phyloP scores from a whole-genome alignment of 2,329 filamentous ascomycete species.

The Hymenotorrendiella dingleyae region DNA sequence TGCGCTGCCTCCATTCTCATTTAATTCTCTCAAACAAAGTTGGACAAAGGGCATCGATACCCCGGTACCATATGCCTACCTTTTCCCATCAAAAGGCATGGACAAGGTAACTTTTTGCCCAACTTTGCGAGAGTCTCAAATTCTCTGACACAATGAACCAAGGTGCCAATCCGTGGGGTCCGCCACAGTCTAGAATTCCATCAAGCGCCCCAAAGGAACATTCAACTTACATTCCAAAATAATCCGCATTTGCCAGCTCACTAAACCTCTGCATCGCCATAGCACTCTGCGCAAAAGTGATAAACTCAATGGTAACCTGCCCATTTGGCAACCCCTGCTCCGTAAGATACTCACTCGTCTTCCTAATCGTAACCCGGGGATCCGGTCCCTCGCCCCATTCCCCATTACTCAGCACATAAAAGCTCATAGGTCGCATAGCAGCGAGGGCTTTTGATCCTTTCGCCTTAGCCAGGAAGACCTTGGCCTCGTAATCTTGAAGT shows the following conservation, averaged over 20 bases:
- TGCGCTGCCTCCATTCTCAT: too few species aligned
- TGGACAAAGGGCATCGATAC: too few species aligned
- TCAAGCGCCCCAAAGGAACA: too few species aligned
- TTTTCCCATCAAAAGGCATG: too few species aligned
- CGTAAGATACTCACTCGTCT: conserved; percentile 8
- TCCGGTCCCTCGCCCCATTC: conserved; percentile 12
- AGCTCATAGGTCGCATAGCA: conserved; percentile 16
- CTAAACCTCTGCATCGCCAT: conserved; percentile 8
- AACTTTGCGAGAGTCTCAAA: too few species aligned
- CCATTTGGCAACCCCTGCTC: background rate
- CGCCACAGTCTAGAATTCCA: too few species aligned
- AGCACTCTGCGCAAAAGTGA: conserved; percentile 15
- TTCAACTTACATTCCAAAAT: conserved; percentile 18
- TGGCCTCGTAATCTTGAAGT: conserved; percentile 15
- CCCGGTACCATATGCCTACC: too few species aligned
- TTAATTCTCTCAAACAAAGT: too few species aligned
- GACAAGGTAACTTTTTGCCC: too few species aligned
- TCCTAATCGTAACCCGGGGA: conserved; percentile 5
- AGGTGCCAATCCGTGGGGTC: too few species aligned
- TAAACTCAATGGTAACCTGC: conserved; percentile 11
- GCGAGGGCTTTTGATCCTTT: conserved; percentile 10
- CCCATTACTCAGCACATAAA: conserved; percentile 22
- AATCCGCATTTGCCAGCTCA: conserved; percentile 7
- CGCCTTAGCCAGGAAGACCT: conserved; percentile 6
- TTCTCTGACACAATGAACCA: too few species aligned